phyloP scores from a whole-genome alignment of 2,329 filamentous ascomycete genomes.

The Neocucurbitaria cava region DNA sequence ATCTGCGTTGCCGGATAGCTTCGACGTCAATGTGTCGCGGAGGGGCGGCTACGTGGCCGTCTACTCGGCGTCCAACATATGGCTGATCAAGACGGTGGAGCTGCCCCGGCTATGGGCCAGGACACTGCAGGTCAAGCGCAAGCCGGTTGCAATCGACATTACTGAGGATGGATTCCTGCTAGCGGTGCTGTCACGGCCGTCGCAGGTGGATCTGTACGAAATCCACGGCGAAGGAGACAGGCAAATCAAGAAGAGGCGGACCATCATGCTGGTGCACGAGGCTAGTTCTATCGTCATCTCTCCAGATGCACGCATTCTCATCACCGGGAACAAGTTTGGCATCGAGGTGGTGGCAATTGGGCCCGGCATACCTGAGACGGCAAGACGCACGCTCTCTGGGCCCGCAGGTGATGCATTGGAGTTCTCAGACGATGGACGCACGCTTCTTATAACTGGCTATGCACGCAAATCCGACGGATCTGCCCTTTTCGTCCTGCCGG shows the following conservation, averaged over 20 bases:
- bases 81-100: slow-evolving; percentile 46
- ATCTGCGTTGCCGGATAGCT: slow-evolving; percentile 47
- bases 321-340: slow-evolving; percentile 84
- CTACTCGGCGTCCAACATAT: slow-evolving; percentile 47
- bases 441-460: slow-evolving; percentile 48
- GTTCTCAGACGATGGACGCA: slow-evolving; percentile 50
- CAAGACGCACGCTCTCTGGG: slow-evolving; percentile 45
- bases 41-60: slow-evolving; percentile 47
- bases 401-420: slow-evolving; percentile 46
- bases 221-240: slow-evolving; percentile 56
- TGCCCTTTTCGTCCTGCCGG: slow-evolving; percentile 48
- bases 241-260: slow-evolving; percentile 71
- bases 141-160: slow-evolving; percentile 70
- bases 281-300: slow-evolving; percentile 81
- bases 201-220: slow-evolving; percentile 87
- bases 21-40: slow-evolving; percentile 47
- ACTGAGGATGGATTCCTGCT: slow-evolving; percentile 78
- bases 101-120: slow-evolving; percentile 46
- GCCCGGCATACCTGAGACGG: slow-evolving; percentile 58
- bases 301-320: slow-evolving; percentile 80
- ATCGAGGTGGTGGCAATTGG: slow-evolving; percentile 84
- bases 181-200: slow-evolving; percentile 80
- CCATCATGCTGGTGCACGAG: slow-evolving; percentile 77
- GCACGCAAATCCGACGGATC: slow-evolving; percentile 45
- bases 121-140: slow-evolving; percentile 47